Evolutionary conservation across 176 grass and related monocot genomes (phyloP), one percentile per base, ranked within the genome.

Genomic region (Secale cereale): DNA sequence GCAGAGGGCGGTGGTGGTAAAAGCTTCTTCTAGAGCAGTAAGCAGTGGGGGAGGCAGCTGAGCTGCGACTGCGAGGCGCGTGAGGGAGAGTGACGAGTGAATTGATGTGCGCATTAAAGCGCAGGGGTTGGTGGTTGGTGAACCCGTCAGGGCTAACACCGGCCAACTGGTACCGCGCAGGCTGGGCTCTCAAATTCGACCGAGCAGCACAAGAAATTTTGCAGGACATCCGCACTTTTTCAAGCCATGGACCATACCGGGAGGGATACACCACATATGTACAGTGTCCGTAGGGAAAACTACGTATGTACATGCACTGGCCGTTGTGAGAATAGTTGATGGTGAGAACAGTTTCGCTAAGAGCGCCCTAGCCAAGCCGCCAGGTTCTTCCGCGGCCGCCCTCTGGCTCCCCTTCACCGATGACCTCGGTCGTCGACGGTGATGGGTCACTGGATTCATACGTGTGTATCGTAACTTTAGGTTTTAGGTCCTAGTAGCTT

Each of bases 101-200:
- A 91, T 83, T 92, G 77, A 73, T 50, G 33, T 16, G 37, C 3
- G 63, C 77, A 84, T 83, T 82, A 87, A 89, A 90, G 46, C 59
- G 67, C 52, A 91, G 68, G 71, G 72, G 86, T 91, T 89, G 97
- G 91, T 75, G 84, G 93, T 99, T 0, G 97, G 86, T 99, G 89
- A 93, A 96, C 86, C 70, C 78, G 86, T 87, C 88, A 27, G 35
- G 79, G 85, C 85, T 81, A 85, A 80, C 85, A 57, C 76, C 80
- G 76, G 83, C 83, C 88, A 66, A 79, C 79, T 90, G 57, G 74
- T 65, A 66, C 52, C 19, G 5, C 70, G 39, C 22, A 28, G 39
- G 82, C 37, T 77, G 39, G 73, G 43, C 72, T 67, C 35, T 19
- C 39, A n/a, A 77, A 68, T 52, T 7, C 39, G 14, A 85, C 30